Evolutionary conservation across 768 basidiomycete genomes (phyloP).

Genomic region (Pulveroboletus sp.): DNA sequence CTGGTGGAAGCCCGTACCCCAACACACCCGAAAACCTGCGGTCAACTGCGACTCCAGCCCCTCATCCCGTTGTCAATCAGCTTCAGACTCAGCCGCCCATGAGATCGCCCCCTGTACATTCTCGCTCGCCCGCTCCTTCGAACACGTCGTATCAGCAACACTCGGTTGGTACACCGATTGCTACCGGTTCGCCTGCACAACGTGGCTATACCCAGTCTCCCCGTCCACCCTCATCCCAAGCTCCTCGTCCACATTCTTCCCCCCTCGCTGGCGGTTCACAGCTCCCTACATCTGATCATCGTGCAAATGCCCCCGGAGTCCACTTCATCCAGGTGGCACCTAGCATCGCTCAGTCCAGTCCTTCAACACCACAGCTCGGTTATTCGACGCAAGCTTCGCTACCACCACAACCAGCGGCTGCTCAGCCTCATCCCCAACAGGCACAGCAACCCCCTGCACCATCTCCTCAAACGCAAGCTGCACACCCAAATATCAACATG

Average conservation of each 20-base stretch:
- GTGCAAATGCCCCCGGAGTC: slow-evolving; percentile 15
- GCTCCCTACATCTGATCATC: slow-evolving; percentile 23
- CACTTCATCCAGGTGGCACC: slow-evolving; percentile 28
- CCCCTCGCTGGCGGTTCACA: slow-evolving; percentile 28
- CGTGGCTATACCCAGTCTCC: slow-evolving; percentile 34
- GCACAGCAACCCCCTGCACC: slow-evolving; percentile 19
- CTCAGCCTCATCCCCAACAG: slow-evolving; percentile 23
- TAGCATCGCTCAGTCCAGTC: slow-evolving; percentile 22
- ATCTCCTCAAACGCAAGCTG: slow-evolving; percentile 19
- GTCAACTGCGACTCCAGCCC: slow-evolving; percentile 29
- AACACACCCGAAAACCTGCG: slow-evolving; percentile 28
- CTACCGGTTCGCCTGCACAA: slow-evolving; percentile 27
- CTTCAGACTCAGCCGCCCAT: slow-evolving; percentile 27
- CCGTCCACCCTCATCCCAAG: slow-evolving; percentile 31
- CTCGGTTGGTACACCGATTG: slow-evolving; percentile 15
- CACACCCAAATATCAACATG: slow-evolving; percentile 11
- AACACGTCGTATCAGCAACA: slow-evolving; percentile 22
- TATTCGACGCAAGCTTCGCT: slow-evolving; percentile 19
- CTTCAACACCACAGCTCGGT: slow-evolving; percentile 27
- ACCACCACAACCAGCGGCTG: slow-evolving; percentile 17
- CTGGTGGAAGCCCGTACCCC: slow-evolving; percentile 23
- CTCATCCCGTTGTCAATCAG: slow-evolving; percentile 31
- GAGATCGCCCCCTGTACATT: slow-evolving; percentile 27
- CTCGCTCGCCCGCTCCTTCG: slow-evolving; percentile 24
- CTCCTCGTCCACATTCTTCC: slow-evolving; percentile 27